These are phyloP conservation scores for Chytriomyces sp. DNA, from an alignment of 192 early-diverging fungal species.

Conservation along the genomic window DNA sequence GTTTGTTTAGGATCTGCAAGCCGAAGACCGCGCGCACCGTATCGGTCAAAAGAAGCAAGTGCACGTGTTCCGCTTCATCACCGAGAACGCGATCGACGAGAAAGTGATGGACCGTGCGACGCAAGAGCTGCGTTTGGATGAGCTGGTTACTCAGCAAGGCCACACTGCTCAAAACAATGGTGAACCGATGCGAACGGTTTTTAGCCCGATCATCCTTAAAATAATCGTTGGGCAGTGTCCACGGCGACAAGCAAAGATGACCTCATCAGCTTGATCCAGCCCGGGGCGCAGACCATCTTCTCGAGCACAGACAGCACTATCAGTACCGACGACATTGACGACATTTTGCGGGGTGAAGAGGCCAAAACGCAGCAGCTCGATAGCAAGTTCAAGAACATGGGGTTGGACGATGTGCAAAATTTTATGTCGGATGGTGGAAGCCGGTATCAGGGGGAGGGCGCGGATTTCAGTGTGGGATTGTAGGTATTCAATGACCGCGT, in stretches of 20 bases:
- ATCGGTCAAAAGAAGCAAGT: conserved; percentile 99
- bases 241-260: conserved; percentile 75
- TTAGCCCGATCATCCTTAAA: conserved; percentile 5
- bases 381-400: conserved; percentile 84
- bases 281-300: conserved; percentile 89
- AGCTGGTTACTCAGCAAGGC: conserved; percentile 99
- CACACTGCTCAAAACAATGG: conserved; percentile 60
- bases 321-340: conserved; percentile 83
- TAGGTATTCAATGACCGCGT: neutral
- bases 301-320: conserved; percentile 66
- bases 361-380: conserved; percentile 88
- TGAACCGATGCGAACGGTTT: conserved; percentile 58
- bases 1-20: conserved; percentile 46
- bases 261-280: conserved; percentile 94
- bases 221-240: neutral
- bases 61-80: conserved; percentile 92
- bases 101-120: conserved; percentile 96
- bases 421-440: conserved; percentile 70
- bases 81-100: conserved; percentile 97
- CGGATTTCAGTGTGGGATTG: conserved; percentile 75
- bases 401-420: conserved; percentile 91
- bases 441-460: conserved; percentile 95
- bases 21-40: conserved; percentile 97
- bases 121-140: conserved; percentile 93
- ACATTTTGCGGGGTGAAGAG: conserved; percentile 77